Evolutionary conservation across 345 rosid species (phyloP).

Genomic region (Boechera divaricarpa): DNA sequence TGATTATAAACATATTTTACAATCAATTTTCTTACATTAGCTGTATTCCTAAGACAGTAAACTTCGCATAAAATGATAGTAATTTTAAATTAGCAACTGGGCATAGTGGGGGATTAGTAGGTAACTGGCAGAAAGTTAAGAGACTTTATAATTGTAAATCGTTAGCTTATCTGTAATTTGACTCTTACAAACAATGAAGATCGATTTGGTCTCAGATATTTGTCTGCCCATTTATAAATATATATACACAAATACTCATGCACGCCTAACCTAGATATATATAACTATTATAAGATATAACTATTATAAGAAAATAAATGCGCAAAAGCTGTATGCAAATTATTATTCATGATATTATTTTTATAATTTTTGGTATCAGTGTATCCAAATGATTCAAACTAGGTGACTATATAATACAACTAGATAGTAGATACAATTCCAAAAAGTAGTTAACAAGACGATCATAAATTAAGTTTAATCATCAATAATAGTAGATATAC

Average conservation of each 20-base stretch:
- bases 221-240: conserved; percentile 26
- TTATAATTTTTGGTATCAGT: too few species aligned
- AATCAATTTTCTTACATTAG: background rate
- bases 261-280: conserved; percentile 22
- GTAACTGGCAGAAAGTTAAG: conserved; percentile 30
- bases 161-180: conserved; percentile 41
- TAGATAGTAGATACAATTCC: background rate
- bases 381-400: conserved; percentile 29
- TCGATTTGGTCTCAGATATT: conserved; percentile 38
- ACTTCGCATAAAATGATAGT: conserved; percentile 10
- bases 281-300: conserved; percentile 4
- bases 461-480: background rate
- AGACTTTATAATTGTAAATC: conserved; percentile 21
- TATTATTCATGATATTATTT: too few species aligned
- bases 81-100: conserved; percentile 36
- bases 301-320: conserved; percentile 20
- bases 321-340: conserved; percentile 37
- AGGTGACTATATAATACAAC: conserved; percentile 31
- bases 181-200: conserved; percentile 25
- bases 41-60: background rate
- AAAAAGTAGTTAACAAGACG: background rate
- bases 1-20: background rate
- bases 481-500: conserved; percentile 5
- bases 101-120: conserved; percentile 43
- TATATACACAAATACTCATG: conserved; percentile 10